phyloP scores from a whole-genome alignment of 495 filamentous ascomycete species.

The Hypoxylon trugodes region DNA sequence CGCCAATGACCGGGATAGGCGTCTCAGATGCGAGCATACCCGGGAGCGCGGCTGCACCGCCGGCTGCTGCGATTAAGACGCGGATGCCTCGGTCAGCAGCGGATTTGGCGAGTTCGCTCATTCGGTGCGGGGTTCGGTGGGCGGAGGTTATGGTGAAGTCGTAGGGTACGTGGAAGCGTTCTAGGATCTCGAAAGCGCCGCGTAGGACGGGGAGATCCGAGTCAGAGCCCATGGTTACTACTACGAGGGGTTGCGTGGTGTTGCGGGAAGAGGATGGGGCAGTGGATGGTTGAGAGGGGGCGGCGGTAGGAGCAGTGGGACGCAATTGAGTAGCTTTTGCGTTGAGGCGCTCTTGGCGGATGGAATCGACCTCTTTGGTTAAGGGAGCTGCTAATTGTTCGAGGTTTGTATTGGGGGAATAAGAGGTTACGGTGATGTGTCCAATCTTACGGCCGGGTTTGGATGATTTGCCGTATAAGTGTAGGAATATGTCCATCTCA shows the following conservation, averaged over 20 bases:
- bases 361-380: slow-evolving; percentile 68
- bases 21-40: slow-evolving; percentile 91
- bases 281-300: no score
- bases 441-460: slow-evolving; percentile 94
- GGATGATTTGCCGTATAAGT: slow-evolving; percentile 92
- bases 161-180: slow-evolving; percentile 77
- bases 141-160: slow-evolving; percentile 89
- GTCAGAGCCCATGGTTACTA: slow-evolving; percentile 95
- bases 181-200: slow-evolving; percentile 78
- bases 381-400: slow-evolving; percentile 72
- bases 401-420: slow-evolving; percentile 76
- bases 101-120: slow-evolving; percentile 85
- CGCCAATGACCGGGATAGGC: slow-evolving; percentile 89
- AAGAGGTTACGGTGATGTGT: slow-evolving; percentile 82
- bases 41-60: slow-evolving; percentile 88
- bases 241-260: slow-evolving; percentile 66
- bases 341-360: slow-evolving; percentile 65
- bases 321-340: slow-evolving; percentile 39
- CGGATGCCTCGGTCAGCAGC: slow-evolving; percentile 68
- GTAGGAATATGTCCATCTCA: slow-evolving; percentile 62
- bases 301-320: no score
- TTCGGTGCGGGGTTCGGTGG: slow-evolving; percentile 86
- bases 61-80: slow-evolving; percentile 85
- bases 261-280: no score
- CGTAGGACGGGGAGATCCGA: slow-evolving; percentile 85